Percentiles rank a stretch among this genome's conserved stretches.
Conservation (phyloP, 2,329 filamentous ascomycete genomes). For the Verticillium zaregamsianum region DNA sequence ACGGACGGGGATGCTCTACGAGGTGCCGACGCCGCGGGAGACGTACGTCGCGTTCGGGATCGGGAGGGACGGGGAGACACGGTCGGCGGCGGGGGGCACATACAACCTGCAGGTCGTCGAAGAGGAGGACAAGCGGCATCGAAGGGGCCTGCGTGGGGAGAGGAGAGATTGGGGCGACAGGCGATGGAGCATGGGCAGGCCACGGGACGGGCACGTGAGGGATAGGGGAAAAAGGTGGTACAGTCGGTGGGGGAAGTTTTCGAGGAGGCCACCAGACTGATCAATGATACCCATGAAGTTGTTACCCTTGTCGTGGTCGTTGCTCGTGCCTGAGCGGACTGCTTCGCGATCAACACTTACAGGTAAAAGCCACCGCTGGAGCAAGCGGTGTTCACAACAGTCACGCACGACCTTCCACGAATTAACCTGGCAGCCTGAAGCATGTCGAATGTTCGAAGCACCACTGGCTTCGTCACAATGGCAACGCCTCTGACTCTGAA, state of each 20-base stretch:
- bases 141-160: neutral
- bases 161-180: neutral
- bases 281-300: neutral
- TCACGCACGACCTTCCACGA: no score
- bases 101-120: neutral
- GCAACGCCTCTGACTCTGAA: no score
- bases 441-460: no score
- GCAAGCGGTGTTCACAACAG: no score
- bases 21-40: neutral
- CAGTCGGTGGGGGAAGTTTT: neutral
- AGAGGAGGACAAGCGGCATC: neutral
- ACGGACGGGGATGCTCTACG: neutral
- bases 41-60: neutral
- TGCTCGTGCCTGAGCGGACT: neutral
- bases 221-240: neutral
- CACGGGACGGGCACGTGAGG: neutral
- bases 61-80: neutral
- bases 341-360: neutral
- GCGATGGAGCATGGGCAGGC: neutral
- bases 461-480: no score
- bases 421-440: no score
- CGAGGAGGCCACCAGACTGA: neutral
- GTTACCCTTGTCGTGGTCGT: neutral
- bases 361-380: no score
- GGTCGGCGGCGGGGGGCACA: neutral